Evolutionary conservation across 768 basidiomycete species (phyloP).

Genomic region (Terana coerulea): DNA sequence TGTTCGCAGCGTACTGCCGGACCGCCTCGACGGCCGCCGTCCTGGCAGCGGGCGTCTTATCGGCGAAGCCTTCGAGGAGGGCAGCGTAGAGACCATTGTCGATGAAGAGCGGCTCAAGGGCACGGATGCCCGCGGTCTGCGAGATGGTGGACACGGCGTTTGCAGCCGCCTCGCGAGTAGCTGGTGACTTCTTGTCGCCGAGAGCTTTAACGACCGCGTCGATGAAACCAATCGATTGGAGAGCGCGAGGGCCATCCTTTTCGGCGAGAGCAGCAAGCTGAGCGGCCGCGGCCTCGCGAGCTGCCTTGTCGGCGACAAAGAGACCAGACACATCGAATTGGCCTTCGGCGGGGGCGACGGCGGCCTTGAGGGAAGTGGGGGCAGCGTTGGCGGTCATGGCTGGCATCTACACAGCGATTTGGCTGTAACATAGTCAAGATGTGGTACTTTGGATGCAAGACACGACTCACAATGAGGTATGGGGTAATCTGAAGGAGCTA

Average conservation of each 20-base stretch:
- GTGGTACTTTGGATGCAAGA: neutral
- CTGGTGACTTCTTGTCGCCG: conserved; percentile 92
- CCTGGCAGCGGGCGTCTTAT: conserved; percentile 89
- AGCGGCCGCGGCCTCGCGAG: conserved; percentile 68
- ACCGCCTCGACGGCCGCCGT: conserved; percentile 84
- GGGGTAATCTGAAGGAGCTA: conserved; percentile 21
- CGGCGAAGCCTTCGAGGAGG: conserved; percentile 90
- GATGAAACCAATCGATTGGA: conserved; percentile 64
- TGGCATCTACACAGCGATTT: conserved; percentile 54
- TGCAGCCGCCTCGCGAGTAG: conserved; percentile 86
- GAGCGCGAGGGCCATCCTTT: conserved; percentile 80
- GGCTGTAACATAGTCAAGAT: neutral
- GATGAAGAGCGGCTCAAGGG: conserved; percentile 87
- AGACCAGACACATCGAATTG: conserved; percentile 72
- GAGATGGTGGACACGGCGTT: conserved; percentile 63
- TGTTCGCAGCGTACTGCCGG: conserved; percentile 64
- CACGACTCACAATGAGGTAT: conserved; percentile 22
- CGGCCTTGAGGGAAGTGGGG: conserved; percentile 71
- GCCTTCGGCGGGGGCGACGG: conserved; percentile 47
- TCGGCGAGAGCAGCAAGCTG: conserved; percentile 69
- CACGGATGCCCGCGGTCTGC: conserved; percentile 67
- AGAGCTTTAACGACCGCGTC: conserved; percentile 81
- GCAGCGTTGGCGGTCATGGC: conserved; percentile 68
- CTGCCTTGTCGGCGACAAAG: conserved; percentile 82
- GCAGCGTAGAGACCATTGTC: conserved; percentile 81